Percentiles rank a stretch among this genome's conserved stretches.
Conservation (phyloP, 2,329 filamentous ascomycete species). For the Knoxdaviesia capensis region DNA sequence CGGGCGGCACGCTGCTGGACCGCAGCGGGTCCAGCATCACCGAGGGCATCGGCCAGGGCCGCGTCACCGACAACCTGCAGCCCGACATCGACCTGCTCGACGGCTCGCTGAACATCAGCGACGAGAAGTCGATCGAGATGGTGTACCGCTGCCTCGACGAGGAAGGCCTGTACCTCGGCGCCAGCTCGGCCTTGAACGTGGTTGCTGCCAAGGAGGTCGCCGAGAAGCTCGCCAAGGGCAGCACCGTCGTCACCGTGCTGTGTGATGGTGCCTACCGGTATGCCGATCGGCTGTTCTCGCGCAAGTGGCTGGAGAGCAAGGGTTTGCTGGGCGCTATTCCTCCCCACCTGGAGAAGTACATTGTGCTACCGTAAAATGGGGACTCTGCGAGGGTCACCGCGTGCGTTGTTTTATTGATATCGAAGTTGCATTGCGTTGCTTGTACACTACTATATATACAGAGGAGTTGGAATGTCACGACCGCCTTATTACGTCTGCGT, state of each 20-base stretch:
- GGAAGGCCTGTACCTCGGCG: slow-evolving; percentile 86
- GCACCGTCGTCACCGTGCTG: slow-evolving; percentile 83
- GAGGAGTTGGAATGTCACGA: too few species aligned
- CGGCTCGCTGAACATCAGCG: slow-evolving; percentile 63
- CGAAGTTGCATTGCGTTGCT: background rate
- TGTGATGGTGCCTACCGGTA: slow-evolving; percentile 97
- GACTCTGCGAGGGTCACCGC: background rate
- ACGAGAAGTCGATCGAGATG: slow-evolving; percentile 95
- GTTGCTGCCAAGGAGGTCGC: slow-evolving; percentile 89
- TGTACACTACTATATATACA: too few species aligned
- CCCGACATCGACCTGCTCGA: slow-evolving; percentile 73
- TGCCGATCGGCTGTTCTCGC: slow-evolving; percentile 80
- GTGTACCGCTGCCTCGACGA: slow-evolving; percentile 91
- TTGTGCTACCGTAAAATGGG: slow-evolving; percentile 54
- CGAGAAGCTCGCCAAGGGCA: slow-evolving; percentile 68
- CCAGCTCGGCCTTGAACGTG: slow-evolving; percentile 85
- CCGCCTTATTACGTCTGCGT: too few species aligned
- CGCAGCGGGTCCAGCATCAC: slow-evolving; percentile 77
- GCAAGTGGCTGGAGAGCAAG: slow-evolving; percentile 79
- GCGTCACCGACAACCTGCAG: slow-evolving; percentile 83
- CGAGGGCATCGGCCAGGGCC: slow-evolving; percentile 91
- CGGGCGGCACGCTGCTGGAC: slow-evolving; percentile 67
- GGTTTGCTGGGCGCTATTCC: slow-evolving; percentile 65
- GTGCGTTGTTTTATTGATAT: background rate
- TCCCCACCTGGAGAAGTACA: slow-evolving; percentile 75